phyloP scores from a whole-genome alignment of 352 stramenopile genomes.

The Thraustochytrium sp. region DNA sequence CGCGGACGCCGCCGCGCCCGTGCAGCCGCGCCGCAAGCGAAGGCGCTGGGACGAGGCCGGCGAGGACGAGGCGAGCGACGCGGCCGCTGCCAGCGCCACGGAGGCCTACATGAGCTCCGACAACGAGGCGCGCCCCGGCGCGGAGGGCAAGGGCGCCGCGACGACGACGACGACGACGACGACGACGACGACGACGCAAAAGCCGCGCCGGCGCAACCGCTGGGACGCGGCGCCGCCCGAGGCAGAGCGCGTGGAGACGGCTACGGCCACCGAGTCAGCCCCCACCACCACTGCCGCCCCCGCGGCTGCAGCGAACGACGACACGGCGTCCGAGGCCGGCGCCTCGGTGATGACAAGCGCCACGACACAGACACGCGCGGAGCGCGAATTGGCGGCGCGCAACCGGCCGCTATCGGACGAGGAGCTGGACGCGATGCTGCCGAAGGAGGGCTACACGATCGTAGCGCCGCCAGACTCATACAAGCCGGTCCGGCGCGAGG shows the following conservation, averaged over 20 bases:
- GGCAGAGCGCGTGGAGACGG: not conserved
- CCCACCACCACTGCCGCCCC: not conserved
- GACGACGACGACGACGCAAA: not conserved
- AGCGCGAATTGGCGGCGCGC: not conserved
- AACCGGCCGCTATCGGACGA: slow-evolving; percentile 72
- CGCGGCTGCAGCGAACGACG: not conserved
- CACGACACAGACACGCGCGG: not conserved
- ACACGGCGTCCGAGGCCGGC: not conserved
- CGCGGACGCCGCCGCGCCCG: not conserved
- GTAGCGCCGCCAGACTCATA: slow-evolving; percentile 89
- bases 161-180: no score
- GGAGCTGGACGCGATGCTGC: slow-evolving; percentile 94
- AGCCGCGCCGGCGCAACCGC: not conserved
- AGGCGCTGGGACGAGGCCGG: not conserved
- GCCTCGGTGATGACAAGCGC: not conserved
- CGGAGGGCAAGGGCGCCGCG: no score
- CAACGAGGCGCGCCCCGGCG: not conserved
- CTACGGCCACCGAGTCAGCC: not conserved
- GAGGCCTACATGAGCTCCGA: slow-evolving; percentile 7
- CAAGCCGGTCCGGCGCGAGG: slow-evolving; percentile 63
- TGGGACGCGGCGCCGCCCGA: not conserved
- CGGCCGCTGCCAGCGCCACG: not conserved
- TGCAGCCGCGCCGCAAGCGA: not conserved
- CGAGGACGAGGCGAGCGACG: not conserved
- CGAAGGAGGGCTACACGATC: slow-evolving; percentile 87